phyloP scores from a whole-genome alignment of 2,329 filamentous ascomycete genomes.

The Exophiala mesophila region DNA sequence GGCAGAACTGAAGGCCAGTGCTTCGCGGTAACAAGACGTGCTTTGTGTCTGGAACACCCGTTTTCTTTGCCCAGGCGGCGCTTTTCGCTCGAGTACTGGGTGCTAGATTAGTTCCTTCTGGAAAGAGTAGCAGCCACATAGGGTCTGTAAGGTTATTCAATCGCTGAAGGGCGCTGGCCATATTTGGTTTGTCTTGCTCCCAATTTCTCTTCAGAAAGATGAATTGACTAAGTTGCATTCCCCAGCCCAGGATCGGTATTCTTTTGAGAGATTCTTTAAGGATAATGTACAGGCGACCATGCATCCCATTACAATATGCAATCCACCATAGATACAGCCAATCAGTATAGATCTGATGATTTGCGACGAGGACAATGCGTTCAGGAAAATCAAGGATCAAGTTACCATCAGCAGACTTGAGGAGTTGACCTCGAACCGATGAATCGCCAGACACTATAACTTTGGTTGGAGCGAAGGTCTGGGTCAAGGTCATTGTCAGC shows the following conservation, averaged over 20 bases:
- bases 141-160: constrained; percentile 61
- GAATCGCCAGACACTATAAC: constrained; percentile 79
- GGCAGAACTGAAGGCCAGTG: constrained; percentile 73
- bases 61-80: constrained; percentile 70
- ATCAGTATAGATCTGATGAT: constrained; percentile 87
- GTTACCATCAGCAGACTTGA: constrained; percentile 63
- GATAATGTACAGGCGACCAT: constrained; percentile 85
- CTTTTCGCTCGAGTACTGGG: constrained; percentile 66
- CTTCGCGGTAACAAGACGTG: constrained; percentile 74
- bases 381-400: constrained; percentile 77
- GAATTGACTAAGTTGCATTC: constrained; percentile 82
- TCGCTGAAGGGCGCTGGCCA: constrained; percentile 68
- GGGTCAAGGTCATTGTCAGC: constrained; percentile 71
- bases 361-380: constrained; percentile 76
- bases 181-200: constrained; percentile 69
- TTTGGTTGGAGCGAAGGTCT: constrained; percentile 80
- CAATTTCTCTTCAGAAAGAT: constrained; percentile 90
- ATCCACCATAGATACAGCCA: constrained; percentile 95
- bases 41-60: constrained; percentile 64
- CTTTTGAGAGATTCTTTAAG: constrained; percentile 80
- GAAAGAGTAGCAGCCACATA: constrained; percentile 88
- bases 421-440: constrained; percentile 70
- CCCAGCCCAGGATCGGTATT: constrained; percentile 72
- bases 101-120: constrained; percentile 79
- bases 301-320: constrained; percentile 77